phyloP scores from a whole-genome alignment of 495 filamentous ascomycete genomes.

The Penicillium odoratum region DNA sequence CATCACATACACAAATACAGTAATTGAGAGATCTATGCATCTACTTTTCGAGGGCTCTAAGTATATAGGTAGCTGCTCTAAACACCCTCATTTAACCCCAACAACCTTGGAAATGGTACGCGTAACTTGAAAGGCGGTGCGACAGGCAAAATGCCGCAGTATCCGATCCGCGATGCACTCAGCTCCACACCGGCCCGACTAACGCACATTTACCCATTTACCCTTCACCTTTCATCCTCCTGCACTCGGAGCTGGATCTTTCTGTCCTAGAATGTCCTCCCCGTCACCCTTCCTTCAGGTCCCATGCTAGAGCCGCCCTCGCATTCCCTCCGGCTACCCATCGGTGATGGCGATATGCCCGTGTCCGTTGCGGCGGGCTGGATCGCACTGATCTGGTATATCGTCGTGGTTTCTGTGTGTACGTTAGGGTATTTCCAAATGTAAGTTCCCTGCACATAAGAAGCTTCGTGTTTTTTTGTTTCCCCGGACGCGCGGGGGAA shows the following conservation, averaged over 20 bases:
- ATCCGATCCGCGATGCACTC: conserved; percentile 2
- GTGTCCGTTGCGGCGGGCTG: conserved; percentile 42
- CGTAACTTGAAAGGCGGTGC: not conserved
- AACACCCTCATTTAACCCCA: too few species aligned
- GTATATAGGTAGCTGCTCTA: too few species aligned
- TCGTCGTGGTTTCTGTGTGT: conserved; percentile 54
- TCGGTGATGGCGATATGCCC: conserved; percentile 36
- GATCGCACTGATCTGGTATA: conserved; percentile 61
- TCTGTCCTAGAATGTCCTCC: conserved; percentile 29
- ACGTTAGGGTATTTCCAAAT: conserved; percentile 60
- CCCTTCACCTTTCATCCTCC: not conserved
- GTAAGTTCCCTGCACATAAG: conserved; percentile 35
- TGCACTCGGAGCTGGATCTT: conserved; percentile 3
- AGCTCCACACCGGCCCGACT: not conserved
- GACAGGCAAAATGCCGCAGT: not conserved
- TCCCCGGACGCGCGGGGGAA: not conserved
- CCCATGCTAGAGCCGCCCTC: conserved; percentile 41
- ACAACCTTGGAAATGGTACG: too few species aligned
- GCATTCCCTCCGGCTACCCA: conserved; percentile 28
- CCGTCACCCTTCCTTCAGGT: conserved; percentile 15
- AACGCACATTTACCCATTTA: conserved; percentile 10
- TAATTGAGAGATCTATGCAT: too few species aligned
- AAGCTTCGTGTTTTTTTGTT: not conserved
- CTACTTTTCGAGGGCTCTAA: too few species aligned
- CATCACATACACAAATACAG: not conserved